These are phyloP conservation scores for Penicillium sp. DNA, from an alignment of 2,329 filamentous ascomycete species.

Conservation along the genomic window DNA sequence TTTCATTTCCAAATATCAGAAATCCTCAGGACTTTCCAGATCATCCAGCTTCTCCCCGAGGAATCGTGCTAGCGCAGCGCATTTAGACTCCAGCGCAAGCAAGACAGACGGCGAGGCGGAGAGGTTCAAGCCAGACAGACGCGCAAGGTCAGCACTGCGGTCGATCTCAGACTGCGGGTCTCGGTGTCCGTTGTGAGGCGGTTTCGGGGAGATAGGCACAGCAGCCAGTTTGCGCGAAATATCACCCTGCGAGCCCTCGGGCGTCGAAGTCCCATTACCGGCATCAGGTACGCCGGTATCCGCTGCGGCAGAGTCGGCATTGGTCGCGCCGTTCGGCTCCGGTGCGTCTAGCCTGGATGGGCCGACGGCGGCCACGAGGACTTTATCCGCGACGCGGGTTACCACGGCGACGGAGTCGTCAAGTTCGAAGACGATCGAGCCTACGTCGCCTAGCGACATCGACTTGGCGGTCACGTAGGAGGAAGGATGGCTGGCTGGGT, in stretches of 20 bases:
- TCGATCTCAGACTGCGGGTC: slow-evolving; percentile 36
- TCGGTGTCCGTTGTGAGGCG: slow-evolving; percentile 21
- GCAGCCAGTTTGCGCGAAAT: slow-evolving; percentile 7
- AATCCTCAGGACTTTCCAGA: slow-evolving; percentile 37
- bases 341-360: slow-evolving; percentile 24
- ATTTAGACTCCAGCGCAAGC: slow-evolving; percentile 37
- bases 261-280: slow-evolving; percentile 5
- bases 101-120: slow-evolving; percentile 33
- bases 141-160: slow-evolving; percentile 32
- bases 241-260: slow-evolving; percentile 12
- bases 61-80: slow-evolving; percentile 35
- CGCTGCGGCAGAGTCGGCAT: slow-evolving; percentile 1
- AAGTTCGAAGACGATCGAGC: slow-evolving; percentile 38
- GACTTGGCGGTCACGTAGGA: slow-evolving; percentile 38
- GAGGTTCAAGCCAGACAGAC: slow-evolving; percentile 34
- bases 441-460: slow-evolving; percentile 36
- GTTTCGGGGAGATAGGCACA: slow-evolving; percentile 9
- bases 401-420: slow-evolving; percentile 36
- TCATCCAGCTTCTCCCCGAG: slow-evolving; percentile 35
- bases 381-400: slow-evolving; percentile 36
- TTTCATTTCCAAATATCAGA: slow-evolving; percentile 17
- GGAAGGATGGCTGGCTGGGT: slow-evolving; percentile 36
- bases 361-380: slow-evolving; percentile 36
- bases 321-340: background rate
- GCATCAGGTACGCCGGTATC: background rate